Evolutionary conservation across 2,329 filamentous ascomycete genomes (phyloP).

Genomic region (Aspergillus fijiensis): DNA sequence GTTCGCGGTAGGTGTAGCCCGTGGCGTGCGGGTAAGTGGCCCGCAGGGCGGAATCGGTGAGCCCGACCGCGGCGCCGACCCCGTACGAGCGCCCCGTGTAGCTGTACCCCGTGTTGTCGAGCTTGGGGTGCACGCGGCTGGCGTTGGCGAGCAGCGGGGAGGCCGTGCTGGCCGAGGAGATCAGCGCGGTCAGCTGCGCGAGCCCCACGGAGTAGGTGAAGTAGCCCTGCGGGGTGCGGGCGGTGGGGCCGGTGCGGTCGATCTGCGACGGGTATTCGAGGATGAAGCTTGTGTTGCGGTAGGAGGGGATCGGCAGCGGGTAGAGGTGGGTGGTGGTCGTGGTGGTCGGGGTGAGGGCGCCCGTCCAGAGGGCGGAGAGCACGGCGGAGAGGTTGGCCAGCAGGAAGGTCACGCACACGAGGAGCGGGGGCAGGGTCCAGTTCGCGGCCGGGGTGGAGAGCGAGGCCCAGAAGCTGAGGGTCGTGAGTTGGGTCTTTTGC

Average conservation of each 20-base stretch:
- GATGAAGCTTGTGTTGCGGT: neutral
- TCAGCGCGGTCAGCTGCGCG: neutral
- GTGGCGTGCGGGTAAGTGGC: neutral
- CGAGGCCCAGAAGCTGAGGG: neutral
- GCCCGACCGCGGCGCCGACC: neutral
- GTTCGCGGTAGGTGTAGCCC: conserved; percentile 1
- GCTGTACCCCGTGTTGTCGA: conserved; percentile 4
- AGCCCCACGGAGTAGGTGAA: conserved; percentile 2
- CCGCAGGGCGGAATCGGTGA: neutral
- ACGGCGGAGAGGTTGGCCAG: conserved; percentile 1
- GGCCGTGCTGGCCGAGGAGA: conserved; percentile 4
- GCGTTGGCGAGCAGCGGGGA: neutral
- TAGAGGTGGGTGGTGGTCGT: neutral
- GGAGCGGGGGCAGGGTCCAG: neutral
- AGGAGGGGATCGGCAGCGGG: neutral
- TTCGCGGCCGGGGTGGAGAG: neutral
- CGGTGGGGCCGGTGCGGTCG: neutral
- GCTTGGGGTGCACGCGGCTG: conserved; percentile 2
- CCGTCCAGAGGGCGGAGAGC: conserved; percentile 2
- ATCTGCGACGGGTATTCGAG: neutral
- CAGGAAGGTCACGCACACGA: neutral
- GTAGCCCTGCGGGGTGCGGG: neutral
- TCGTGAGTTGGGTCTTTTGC: neutral
- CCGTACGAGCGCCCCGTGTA: conserved; percentile 1
- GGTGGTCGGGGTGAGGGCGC: neutral